Evolutionary conservation across 192 early-diverging fungal species (phyloP).

Genomic region (Jimgerdemannia flammicorona): DNA sequence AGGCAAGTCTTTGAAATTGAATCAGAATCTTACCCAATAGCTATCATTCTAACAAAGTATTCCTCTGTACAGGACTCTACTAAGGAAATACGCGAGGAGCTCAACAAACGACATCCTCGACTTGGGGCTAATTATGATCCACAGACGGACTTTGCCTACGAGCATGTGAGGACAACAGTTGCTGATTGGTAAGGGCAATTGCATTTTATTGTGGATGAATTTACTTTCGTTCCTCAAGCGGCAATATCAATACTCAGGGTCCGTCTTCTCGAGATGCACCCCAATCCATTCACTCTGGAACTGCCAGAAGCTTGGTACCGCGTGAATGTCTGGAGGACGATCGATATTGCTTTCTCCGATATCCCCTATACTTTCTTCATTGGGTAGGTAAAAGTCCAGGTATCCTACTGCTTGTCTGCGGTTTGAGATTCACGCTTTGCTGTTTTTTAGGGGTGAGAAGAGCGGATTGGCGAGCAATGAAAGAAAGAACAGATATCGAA

Average conservation of each 20-base stretch:
- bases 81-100: slow-evolving; percentile 8
- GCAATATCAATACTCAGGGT: slow-evolving; percentile 7
- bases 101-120: neutral
- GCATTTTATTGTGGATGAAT: neutral
- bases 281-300: slow-evolving; percentile 4
- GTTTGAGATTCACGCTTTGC: neutral
- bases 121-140: slow-evolving; percentile 8
- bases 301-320: slow-evolving; percentile 5
- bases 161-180: slow-evolving; percentile 15
- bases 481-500: slow-evolving; percentile 6
- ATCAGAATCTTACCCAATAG: neutral
- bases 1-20: slow-evolving; percentile 4
- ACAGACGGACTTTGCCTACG: neutral
- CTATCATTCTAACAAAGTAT: slow-evolving; percentile 1
- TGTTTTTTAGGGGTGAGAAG: slow-evolving; percentile 7
- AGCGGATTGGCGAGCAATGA: slow-evolving; percentile 4
- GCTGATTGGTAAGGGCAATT: slow-evolving; percentile 9
- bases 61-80: slow-evolving; percentile 10
- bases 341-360: slow-evolving; percentile 15
- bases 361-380: neutral
- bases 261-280: slow-evolving; percentile 1
- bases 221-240: neutral
- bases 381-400: slow-evolving; percentile 1
- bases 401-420: neutral
- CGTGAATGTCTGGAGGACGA: slow-evolving; percentile 3